Evolutionary conservation across 306 rosid species (phyloP).

Genomic region (Benincasa hispida): DNA sequence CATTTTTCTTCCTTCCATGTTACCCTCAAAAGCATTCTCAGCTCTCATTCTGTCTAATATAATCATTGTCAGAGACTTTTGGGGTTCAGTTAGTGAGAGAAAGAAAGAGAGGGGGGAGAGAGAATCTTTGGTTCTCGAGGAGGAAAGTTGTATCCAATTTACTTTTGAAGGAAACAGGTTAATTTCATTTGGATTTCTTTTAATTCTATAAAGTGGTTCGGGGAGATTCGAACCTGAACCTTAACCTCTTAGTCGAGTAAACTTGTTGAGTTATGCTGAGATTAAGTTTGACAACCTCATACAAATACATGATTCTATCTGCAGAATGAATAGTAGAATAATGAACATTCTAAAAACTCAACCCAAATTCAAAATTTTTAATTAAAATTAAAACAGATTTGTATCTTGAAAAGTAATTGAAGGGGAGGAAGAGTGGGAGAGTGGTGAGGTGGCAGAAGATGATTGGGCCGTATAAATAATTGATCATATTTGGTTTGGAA

Average conservation of each 20-base stretch:
- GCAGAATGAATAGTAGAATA: too few species aligned
- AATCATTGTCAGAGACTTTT: constrained; percentile 17
- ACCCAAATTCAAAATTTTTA: too few species aligned
- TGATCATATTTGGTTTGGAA: neutral
- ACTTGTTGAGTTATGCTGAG: too few species aligned
- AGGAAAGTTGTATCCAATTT: constrained; percentile 37
- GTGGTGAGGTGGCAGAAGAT: constrained; percentile 12
- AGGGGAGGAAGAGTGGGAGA: neutral
- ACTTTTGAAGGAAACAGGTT: neutral
- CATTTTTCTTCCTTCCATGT: constrained; percentile 10
- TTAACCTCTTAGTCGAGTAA: too few species aligned
- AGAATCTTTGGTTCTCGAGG: constrained; percentile 39
- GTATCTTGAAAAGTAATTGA: neutral
- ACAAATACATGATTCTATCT: too few species aligned
- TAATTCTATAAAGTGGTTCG: too few species aligned
- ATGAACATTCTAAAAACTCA: too few species aligned
- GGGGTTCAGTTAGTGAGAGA: constrained; percentile 4
- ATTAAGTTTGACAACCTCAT: too few species aligned
- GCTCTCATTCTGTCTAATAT: constrained; percentile 17
- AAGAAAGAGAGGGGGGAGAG: constrained; percentile 15
- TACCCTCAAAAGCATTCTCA: neutral
- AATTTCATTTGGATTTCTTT: neutral
- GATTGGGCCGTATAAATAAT: constrained; percentile 9
- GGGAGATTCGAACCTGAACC: too few species aligned
- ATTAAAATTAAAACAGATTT: neutral